Base-by-base conservation (phyloP, 78 protist genomes). In the Dictyostelium purpureum region DNA sequence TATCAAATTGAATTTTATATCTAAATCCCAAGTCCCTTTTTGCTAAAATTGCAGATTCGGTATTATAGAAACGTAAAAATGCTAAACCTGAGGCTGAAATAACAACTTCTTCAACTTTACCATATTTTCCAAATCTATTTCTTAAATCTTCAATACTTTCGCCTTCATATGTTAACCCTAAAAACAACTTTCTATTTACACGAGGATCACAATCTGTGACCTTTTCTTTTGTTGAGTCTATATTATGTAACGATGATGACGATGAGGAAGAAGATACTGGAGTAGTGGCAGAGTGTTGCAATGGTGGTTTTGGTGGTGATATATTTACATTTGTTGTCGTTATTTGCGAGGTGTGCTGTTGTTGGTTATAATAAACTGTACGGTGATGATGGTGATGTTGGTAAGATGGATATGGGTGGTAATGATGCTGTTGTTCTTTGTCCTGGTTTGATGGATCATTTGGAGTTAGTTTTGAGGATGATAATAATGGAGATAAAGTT, bases 151-250 rank as follows among this genome's bases (percentile, higher is more conserved):
- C 65, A 2, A 14, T 24, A 4, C 35, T 12, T 26, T 71, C 78
- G 26, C 45, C 31, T 45, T 0, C 6, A 1, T 45, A 14, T 6
- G 75, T 24, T 21, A n/a, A 11, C 0, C 26, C 59, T 21, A 74
- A 74, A 49, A 49, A 74, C 7, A 74, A 31, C 19, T 74, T 74
- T 74, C 54, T 74, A 74, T 74, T 74, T 74, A 74, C 80, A 74
- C 21, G 31, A n/a, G 80, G 80, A 31, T 74, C 80, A 33, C 24
- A 14, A 51, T 74, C 80, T 24, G 66, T 51, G 21, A 67, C 28
- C 11, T 24, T 28, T 74, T 28, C 1, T 28, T 61, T 16, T 51
- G 71, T 4, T 4, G 71, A 38, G 6, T n/a, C n/a, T n/a, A n/a
- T n/a, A n/a, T 5, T 5, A 6, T 63, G 71, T 63, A 28, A 38